Evolutionary conservation across 2,329 filamentous ascomycete genomes (phyloP).

Genomic region (Talaromyces amestolkiae): DNA sequence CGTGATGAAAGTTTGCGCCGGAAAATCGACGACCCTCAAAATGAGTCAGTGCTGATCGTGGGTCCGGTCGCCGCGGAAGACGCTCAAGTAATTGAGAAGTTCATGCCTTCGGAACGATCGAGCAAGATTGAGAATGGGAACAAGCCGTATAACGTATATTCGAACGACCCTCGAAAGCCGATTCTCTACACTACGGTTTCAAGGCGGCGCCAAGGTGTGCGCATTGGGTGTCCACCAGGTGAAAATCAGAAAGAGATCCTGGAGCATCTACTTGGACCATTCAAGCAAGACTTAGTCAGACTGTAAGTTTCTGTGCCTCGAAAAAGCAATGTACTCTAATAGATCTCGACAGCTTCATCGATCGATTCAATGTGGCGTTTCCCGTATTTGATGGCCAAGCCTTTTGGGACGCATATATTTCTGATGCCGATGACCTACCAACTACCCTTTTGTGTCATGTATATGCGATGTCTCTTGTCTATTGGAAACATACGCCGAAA

Average conservation of each 20-base stretch:
- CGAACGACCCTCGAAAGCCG: slow-evolving; percentile 47
- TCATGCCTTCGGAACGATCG: slow-evolving; percentile 48
- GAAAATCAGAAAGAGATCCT: slow-evolving; percentile 55
- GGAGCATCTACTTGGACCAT: slow-evolving; percentile 59
- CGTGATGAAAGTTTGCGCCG: slow-evolving; percentile 34
- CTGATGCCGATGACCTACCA: slow-evolving; percentile 49
- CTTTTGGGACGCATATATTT: slow-evolving; percentile 52
- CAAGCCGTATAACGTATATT: slow-evolving; percentile 52
- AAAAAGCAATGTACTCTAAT: slow-evolving; percentile 1
- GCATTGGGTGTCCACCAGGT: slow-evolving; percentile 42
- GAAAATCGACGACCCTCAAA: slow-evolving; percentile 35
- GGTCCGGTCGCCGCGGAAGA: slow-evolving; percentile 60
- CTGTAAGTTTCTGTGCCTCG: slow-evolving; percentile 42
- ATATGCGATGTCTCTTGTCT: slow-evolving; percentile 58
- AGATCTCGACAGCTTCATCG: slow-evolving; percentile 49
- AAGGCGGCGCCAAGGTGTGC: slow-evolving; percentile 49
- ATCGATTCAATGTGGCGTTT: slow-evolving; percentile 59
- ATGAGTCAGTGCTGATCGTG: slow-evolving; percentile 55
- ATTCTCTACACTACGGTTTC: slow-evolving; percentile 52
- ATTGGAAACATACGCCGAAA: slow-evolving; percentile 54
- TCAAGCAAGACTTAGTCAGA: slow-evolving; percentile 51
- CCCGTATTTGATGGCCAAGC: slow-evolving; percentile 58
- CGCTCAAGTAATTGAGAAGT: slow-evolving; percentile 60
- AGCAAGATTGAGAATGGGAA: slow-evolving; percentile 40
- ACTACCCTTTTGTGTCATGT: slow-evolving; percentile 57